Evolutionary conservation across 2,329 filamentous ascomycete genomes (phyloP), one percentile per base, ranked within the genome.

Genomic region (Epichloe sp.): DNA sequence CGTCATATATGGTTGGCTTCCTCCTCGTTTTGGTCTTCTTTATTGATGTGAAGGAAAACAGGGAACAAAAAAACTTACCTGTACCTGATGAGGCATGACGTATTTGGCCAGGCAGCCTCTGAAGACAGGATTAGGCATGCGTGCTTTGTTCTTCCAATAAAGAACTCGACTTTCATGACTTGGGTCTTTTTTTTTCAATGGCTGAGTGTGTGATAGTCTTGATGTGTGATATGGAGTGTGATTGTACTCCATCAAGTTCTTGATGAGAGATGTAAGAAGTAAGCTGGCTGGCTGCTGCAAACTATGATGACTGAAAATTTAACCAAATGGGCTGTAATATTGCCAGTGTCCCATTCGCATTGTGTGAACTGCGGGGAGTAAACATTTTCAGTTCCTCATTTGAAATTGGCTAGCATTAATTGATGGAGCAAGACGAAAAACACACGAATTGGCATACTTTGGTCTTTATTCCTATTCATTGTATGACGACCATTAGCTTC

Each of bases 21-120:
- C 41, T 70, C 67, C 67, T 70, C 67, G 63, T 70, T 70, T 69
- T 15, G 66, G 62, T 70, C 66, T 68, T 70, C 65, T 68, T 66
- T 66, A 65, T 66, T 63, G 63, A 68, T 67, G 61, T 62, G 62
- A 65, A 63, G 65, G 63, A 63, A 65, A 47, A 45, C 58, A 58
- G 59, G 58, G 60, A 61, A 62, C 56, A 62, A 58, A 63, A 59
- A 60, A 56, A 36, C 17, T n/a, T 41, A 14, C 40, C 34, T 47
- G 23, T 38, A 52, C 60, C 60, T 63, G 60, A 65, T 60, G 63
- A 67, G 61, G 62, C 62, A 65, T 65, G 61, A 66, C 58, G 61
- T 60, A 62, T 65, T 64, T 64, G 65, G 60, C 60, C 62, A 63
- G 62, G 62, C 61, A 65, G 65, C 62, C 65, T 65, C 59, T 62